Evolutionary conservation across 78 protist genomes (phyloP).

Genomic region (Polysphondylium violaceum): DNA sequence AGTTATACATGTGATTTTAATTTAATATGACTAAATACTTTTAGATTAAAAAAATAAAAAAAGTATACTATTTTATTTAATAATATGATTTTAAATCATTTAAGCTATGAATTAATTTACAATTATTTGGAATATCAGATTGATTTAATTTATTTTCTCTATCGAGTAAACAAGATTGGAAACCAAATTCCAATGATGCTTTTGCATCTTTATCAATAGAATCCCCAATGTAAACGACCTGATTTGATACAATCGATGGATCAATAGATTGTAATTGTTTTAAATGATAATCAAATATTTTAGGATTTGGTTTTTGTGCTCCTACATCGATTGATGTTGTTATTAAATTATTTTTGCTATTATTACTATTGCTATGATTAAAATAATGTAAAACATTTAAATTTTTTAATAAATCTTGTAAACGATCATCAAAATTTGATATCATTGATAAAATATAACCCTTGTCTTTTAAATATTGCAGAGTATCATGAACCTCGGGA

Average conservation of each 20-base stretch:
- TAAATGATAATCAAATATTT: constrained; percentile 3
- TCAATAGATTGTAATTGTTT: not conserved
- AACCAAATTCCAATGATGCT: constrained; percentile 17
- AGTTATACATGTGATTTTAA: too few relatives aligned
- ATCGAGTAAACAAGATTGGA: constrained; percentile 5
- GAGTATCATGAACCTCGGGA: constrained; percentile 34
- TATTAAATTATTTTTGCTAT: not conserved
- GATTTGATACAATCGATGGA: not conserved
- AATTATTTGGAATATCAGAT: too few relatives aligned
- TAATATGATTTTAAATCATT: too few relatives aligned
- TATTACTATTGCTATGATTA: not conserved
- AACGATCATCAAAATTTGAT: constrained; percentile 65
- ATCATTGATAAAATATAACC: constrained; percentile 7
- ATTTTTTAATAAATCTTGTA: not conserved
- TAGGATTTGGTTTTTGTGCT: constrained; percentile 16
- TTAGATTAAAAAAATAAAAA: too few relatives aligned
- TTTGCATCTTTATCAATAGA: constrained; percentile 14
- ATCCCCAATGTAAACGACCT: constrained; percentile 46
- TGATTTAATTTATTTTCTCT: not conserved
- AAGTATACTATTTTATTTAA: too few relatives aligned
- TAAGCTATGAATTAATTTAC: too few relatives aligned
- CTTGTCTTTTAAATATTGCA: not conserved
- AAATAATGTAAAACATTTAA: not conserved
- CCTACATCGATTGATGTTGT: constrained; percentile 46
- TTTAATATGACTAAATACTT: too few relatives aligned